phyloP scores from a whole-genome alignment of 106 monocot species.

The Allium sativum region DNA sequence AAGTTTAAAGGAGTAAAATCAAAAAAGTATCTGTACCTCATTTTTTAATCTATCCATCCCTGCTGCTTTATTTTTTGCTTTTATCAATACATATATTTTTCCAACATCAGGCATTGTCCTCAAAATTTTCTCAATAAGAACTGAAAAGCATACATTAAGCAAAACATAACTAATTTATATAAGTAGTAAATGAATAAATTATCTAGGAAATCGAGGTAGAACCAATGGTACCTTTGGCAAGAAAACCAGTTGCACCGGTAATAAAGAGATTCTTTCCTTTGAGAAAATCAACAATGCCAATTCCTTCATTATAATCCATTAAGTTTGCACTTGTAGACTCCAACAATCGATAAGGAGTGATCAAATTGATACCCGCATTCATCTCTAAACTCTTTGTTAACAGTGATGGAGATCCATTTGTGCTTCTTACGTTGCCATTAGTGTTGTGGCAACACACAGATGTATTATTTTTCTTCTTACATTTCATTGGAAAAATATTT shows the following conservation, averaged over 20 bases:
- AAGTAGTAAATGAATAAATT: conserved; percentile 2
- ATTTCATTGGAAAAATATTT: conserved; percentile 1
- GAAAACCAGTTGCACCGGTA: conserved; percentile 93
- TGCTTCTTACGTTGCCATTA: conserved; percentile 7
- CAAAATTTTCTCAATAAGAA: conserved; percentile 95
- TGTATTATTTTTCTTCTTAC: neutral
- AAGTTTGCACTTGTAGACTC: neutral
- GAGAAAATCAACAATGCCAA: conserved; percentile 61
- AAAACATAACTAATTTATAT: neutral
- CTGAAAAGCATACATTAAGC: conserved; percentile 14
- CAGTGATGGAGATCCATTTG: neutral
- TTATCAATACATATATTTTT: conserved; percentile 73
- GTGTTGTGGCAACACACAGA: neutral
- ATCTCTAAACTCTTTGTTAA: conserved; percentile 3
- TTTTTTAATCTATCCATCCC: conserved; percentile 49
- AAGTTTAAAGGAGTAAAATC: neutral
- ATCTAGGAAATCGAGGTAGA: neutral
- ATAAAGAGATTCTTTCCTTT: conserved; percentile 60
- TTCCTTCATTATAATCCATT: conserved; percentile 22
- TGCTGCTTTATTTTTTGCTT: conserved; percentile 60
- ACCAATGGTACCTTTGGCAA: conserved; percentile 57
- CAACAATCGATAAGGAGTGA: neutral
- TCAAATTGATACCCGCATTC: conserved; percentile 1
- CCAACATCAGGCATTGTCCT: conserved; percentile 57
- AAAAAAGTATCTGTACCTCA: conserved; percentile 43